Evolutionary conservation across 2,329 filamentous ascomycete species (phyloP).

Genomic region (Penicillium brasilianum): DNA sequence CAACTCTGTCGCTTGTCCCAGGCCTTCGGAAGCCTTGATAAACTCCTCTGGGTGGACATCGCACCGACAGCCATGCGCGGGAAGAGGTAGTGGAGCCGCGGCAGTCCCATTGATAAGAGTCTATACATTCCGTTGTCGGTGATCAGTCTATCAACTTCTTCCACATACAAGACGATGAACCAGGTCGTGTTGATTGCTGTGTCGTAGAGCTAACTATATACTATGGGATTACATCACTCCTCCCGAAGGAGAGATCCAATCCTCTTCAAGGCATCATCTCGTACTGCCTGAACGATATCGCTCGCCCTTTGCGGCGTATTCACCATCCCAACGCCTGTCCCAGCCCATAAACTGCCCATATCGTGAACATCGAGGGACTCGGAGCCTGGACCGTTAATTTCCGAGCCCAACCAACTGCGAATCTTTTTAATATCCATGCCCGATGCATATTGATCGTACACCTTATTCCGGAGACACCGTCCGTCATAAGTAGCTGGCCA

Average conservation of each 20-base stretch:
- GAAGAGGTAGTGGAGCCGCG: no score
- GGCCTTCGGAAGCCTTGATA: no score
- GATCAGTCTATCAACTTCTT: no score
- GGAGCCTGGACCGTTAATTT: constrained; percentile 1
- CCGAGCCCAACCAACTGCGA: constrained; percentile 8
- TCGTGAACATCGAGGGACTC: constrained; percentile 12
- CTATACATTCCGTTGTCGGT: no score
- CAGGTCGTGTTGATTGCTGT: not conserved
- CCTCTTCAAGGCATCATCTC: not conserved
- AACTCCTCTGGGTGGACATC: no score
- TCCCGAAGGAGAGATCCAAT: not conserved
- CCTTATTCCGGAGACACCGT: constrained; percentile 17
- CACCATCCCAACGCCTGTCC: constrained; percentile 24
- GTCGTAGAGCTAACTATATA: not conserved
- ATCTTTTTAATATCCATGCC: constrained; percentile 9
- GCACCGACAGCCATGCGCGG: no score
- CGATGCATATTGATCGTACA: constrained; percentile 12
- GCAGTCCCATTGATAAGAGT: no score
- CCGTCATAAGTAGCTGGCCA: constrained; percentile 24
- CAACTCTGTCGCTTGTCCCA: no score
- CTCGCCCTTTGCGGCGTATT: constrained; percentile 10
- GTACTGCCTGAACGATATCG: constrained; percentile 10
- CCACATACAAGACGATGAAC: not conserved
- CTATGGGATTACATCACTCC: not conserved
- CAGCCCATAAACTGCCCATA: constrained; percentile 23